Conservation (phyloP, 352 stramenopile species). For the Peronosclerospora sorghi region DNA sequence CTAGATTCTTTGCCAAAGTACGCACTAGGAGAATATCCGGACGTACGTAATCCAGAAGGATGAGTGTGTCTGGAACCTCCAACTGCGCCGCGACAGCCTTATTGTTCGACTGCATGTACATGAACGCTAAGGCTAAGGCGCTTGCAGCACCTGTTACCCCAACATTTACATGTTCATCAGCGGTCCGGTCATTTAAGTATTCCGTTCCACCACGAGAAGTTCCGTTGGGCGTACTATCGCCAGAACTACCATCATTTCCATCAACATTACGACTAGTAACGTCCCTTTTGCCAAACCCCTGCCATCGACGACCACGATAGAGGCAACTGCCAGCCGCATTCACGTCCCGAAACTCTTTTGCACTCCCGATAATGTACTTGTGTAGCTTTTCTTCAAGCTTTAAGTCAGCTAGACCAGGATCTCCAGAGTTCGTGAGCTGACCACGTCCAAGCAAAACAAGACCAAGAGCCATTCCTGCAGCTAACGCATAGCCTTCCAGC, state of each 20-base stretch:
- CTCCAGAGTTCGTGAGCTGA: conserved; percentile 34
- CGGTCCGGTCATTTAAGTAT: conserved; percentile 17
- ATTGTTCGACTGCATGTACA: conserved; percentile 93
- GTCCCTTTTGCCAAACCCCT: conserved; percentile 30
- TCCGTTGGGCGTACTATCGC: conserved; percentile 15
- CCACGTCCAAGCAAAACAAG: conserved; percentile 90
- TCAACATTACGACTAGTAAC: conserved; percentile 9
- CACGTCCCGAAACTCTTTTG: conserved; percentile 32
- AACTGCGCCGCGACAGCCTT: conserved; percentile 76
- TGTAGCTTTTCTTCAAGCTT: conserved; percentile 95
- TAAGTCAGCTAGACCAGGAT: conserved; percentile 90
- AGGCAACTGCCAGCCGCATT: conserved; percentile 45
- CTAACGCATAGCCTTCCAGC: conserved; percentile 90
- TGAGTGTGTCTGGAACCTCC: conserved; percentile 89
- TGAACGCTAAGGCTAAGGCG: conserved; percentile 91
- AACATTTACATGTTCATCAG: conserved; percentile 88
- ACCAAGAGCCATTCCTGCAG: conserved; percentile 89
- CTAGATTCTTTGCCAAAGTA: conserved; percentile 89
- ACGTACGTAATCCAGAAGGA: conserved; percentile 92
- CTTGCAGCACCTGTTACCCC: conserved; percentile 90
- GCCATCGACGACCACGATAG: conserved; percentile 61
- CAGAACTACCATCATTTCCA: conserved; percentile 10
- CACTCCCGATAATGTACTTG: conserved; percentile 88
- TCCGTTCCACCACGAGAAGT: conserved; percentile 48
- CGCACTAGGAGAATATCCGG: conserved; percentile 93